Base-by-base conservation (phyloP, 768 basidiomycete species). In the Chiua virens region DNA sequence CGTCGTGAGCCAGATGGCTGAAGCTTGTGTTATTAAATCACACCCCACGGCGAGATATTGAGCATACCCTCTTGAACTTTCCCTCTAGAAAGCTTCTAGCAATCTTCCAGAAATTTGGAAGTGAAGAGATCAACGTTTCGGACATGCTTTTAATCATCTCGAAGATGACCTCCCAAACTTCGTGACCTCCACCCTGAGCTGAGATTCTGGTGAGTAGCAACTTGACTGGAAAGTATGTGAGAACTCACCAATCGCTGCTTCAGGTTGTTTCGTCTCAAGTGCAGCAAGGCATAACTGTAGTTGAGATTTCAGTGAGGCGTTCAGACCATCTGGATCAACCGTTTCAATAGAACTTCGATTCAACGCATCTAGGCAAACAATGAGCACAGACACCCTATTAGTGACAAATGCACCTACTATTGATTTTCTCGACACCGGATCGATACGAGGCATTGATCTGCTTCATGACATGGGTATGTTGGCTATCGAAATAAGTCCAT, bases 41-140 rank as follows among this genome's bases (percentile, higher is more conserved):
- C 50, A 6, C 8, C 17, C 9, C 15, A 13, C 20, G 15, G 40
- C 22, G 20, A 8, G 37, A 34, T 3, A 18, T 32, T 25, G 30
- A 45, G 64, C 72, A 49, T 47, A 94, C 94, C 79, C 86, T 92
- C 67, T 85, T 87, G 66, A 89, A 94, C 68, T 90, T 93, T 5
- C 97, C 96, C 38, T 97, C 94, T 73, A 95, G 84, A 63, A 94
- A 96, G 21, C 81, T 84, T 68, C 83, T 90, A 3, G 90, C 86
- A 42, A 99, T 89, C 64, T 85, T 88, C 92, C 93, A 96, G 71
- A 98, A 98, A 60, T 81, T 91, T 14, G 96, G 94, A 21, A 99
- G 78, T 2, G 87, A 80, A n/a, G 85, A 75, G 13, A 94, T 68
- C 68, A 98, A 79, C 36, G 81, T 81, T 65, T 98, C 95, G 4